Evolutionary conservation across 306 rosid species (phyloP).

Genomic region (Rosa lucieae): DNA sequence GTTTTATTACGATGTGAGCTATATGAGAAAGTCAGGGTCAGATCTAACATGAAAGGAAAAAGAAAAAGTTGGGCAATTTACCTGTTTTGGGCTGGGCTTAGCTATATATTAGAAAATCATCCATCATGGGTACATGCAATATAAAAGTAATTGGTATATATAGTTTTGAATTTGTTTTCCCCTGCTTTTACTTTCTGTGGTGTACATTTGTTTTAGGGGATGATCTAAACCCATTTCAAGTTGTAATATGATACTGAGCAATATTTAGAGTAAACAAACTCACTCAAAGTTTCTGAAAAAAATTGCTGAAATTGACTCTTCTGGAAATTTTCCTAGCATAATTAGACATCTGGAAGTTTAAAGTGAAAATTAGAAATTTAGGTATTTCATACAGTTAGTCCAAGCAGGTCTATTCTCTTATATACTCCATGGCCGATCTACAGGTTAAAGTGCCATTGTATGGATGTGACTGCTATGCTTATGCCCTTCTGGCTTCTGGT

Average conservation of each 20-base stretch:
- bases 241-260: background rate
- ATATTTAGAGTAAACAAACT: background rate
- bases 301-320: background rate
- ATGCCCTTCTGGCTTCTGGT: slow-evolving; percentile 92
- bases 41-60: background rate
- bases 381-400: background rate
- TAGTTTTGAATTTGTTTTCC: background rate
- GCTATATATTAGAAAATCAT: background rate
- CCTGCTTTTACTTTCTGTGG: slow-evolving; percentile 6
- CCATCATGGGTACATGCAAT: background rate
- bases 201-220: background rate
- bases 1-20: background rate
- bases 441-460: slow-evolving; percentile 93
- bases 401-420: background rate
- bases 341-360: background rate
- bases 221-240: background rate
- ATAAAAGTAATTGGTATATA: background rate
- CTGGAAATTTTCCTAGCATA: background rate
- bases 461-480: slow-evolving; percentile 98
- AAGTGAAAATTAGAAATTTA: background rate
- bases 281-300: background rate
- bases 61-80: background rate
- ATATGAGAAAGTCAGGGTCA: background rate
- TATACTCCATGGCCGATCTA: slow-evolving; percentile 10
- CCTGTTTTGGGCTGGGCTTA: background rate